Percentiles rank a stretch among this genome's conserved stretches.
Conservation (phyloP, 495 filamentous ascomycete species). For the Friedmanniomyces simplex region DNA sequence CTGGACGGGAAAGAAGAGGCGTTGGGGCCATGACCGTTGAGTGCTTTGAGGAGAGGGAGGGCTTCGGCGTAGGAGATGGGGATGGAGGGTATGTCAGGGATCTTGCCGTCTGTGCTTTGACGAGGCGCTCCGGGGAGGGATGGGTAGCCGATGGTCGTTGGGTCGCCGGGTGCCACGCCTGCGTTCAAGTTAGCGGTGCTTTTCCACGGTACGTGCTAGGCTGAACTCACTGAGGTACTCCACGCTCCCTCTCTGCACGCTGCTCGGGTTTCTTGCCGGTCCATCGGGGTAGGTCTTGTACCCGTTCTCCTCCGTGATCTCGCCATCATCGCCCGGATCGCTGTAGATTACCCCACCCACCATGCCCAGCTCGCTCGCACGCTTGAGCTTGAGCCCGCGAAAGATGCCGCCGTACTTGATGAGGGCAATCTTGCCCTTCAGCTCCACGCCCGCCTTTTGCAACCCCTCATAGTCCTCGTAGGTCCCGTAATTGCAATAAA, state of each 20-base stretch:
- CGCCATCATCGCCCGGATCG: conserved; percentile 84
- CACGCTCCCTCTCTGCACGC: conserved; percentile 84
- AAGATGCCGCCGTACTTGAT: conserved; percentile 80
- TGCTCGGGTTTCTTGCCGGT: conserved; percentile 75
- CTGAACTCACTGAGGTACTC: conserved; percentile 60
- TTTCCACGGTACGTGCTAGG: conserved; percentile 22
- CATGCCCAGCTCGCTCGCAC: conserved; percentile 87
- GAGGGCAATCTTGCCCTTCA: conserved; percentile 79
- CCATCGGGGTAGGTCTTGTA: conserved; percentile 73
- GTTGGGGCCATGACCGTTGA: conserved; percentile 79
- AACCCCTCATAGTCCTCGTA: conserved; percentile 80
- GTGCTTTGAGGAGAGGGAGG: conserved; percentile 70
- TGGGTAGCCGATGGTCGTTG: conserved; percentile 87
- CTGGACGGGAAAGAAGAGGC: conserved; percentile 65
- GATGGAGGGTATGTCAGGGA: conserved; percentile 80
- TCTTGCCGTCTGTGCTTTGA: conserved; percentile 52
- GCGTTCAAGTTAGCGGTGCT: conserved; percentile 5
- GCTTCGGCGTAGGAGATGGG: conserved; percentile 86
- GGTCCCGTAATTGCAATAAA: conserved; percentile 85
- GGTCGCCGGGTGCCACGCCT: conserved; percentile 54
- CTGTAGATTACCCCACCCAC: conserved; percentile 74
- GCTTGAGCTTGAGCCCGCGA: conserved; percentile 84
- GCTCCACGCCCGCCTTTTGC: conserved; percentile 57
- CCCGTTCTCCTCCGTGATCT: conserved; percentile 70
- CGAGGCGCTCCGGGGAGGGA: conserved; percentile 85